Conservation (phyloP, 129 eudicot genomes). For the Helichrysum umbraculigerum region DNA sequence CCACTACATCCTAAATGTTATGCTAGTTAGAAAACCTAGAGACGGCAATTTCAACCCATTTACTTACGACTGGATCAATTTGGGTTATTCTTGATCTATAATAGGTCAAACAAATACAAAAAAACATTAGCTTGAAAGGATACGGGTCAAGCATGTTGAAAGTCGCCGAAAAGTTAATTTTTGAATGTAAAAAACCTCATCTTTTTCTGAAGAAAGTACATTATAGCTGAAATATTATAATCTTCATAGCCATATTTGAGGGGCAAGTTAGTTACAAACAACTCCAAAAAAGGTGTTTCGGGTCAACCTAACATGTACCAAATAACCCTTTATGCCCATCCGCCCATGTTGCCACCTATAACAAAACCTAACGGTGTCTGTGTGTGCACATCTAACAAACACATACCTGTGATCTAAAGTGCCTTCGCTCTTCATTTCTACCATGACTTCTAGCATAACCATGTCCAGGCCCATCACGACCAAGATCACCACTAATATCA, state of each 20-base stretch:
- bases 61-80: background rate
- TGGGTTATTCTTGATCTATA: background rate
- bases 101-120: background rate
- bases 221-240: background rate
- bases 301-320: background rate
- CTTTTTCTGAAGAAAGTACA: background rate
- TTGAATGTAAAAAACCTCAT: conserved; percentile 10
- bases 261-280: background rate
- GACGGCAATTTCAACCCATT: background rate
- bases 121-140: background rate
- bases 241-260: too few species aligned
- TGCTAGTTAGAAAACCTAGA: conserved; percentile 9
- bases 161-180: background rate
- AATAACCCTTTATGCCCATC: background rate
- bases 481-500: conserved; percentile 59
- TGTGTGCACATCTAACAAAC: conserved; percentile 8
- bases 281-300: background rate
- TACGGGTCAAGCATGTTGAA: background rate
- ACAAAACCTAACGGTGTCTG: background rate
- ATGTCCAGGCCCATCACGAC: conserved; percentile 41
- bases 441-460: conserved; percentile 43
- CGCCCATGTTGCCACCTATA: background rate
- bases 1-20: conserved; percentile 11
- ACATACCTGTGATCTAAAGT: conserved; percentile 65
- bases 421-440: conserved; percentile 53